Evolutionary conservation across 306 rosid species (phyloP).

Genomic region (Casuarina glauca): DNA sequence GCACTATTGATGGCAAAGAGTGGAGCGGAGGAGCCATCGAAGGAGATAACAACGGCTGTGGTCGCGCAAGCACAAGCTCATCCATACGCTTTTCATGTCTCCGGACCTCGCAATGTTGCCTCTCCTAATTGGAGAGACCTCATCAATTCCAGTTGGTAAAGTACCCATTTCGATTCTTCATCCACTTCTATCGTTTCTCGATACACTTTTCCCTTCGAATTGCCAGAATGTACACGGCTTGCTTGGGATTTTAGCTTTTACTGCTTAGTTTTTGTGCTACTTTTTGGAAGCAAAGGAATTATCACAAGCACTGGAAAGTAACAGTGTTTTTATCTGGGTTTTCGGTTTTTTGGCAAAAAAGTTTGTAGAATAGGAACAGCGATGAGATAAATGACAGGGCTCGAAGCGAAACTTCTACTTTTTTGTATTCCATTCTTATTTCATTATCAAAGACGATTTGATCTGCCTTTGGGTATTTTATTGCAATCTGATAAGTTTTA

Average conservation of each 20-base stretch:
- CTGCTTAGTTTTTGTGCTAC: too few relatives aligned
- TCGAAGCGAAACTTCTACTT: too few relatives aligned
- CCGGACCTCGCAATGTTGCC: slow-evolving; percentile 82
- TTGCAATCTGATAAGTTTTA: not conserved
- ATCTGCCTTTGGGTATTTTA: not conserved
- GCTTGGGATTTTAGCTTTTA: too few relatives aligned
- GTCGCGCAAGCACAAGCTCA: slow-evolving; percentile 42
- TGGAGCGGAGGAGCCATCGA: slow-evolving; percentile 15
- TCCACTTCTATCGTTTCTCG: not conserved
- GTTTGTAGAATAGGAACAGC: too few relatives aligned
- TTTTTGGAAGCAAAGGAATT: too few relatives aligned
- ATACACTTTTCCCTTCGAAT: not conserved
- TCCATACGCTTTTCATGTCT: slow-evolving; percentile 86
- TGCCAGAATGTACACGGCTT: too few relatives aligned
- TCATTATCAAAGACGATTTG: too few relatives aligned
- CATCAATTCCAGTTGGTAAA: slow-evolving; percentile 74
- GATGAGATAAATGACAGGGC: too few relatives aligned
- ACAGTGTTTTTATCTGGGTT: too few relatives aligned
- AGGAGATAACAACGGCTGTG: slow-evolving; percentile 8
- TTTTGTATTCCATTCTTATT: too few relatives aligned
- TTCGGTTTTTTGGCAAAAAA: too few relatives aligned
- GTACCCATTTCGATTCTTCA: slow-evolving; percentile 32
- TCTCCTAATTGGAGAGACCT: slow-evolving; percentile 88
- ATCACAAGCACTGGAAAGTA: too few relatives aligned
- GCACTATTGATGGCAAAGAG: slow-evolving; percentile 40